These are phyloP conservation scores for Penicillium sp. DNA, from an alignment of 2,329 filamentous ascomycete genomes.

Conservation along the genomic window DNA sequence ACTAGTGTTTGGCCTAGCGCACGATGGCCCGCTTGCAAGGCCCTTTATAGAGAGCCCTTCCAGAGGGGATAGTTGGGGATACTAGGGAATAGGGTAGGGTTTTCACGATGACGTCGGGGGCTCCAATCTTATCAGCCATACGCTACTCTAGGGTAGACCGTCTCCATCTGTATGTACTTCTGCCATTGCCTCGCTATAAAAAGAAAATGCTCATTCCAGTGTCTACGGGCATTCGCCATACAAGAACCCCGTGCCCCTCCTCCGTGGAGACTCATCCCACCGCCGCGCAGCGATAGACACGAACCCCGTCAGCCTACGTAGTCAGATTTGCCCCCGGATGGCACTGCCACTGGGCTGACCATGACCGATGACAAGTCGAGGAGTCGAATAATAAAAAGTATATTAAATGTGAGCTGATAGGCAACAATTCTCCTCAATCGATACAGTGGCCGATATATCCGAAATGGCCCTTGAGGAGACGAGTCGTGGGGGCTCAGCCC, in stretches of 20 bases:
- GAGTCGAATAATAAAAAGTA: background rate
- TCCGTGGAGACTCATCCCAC: background rate
- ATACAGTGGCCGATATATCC: background rate
- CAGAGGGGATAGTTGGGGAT: no score
- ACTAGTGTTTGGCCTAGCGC: slow-evolving; percentile 5
- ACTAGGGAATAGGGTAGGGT: no score
- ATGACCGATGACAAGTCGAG: background rate
- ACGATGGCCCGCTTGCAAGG: no score
- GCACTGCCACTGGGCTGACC: slow-evolving; percentile 1
- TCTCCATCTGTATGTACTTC: background rate
- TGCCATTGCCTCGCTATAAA: slow-evolving; percentile 1
- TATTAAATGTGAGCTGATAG: background rate
- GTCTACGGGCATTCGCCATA: no score
- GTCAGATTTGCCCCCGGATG: slow-evolving; percentile 5
- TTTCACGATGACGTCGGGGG: slow-evolving; percentile 12
- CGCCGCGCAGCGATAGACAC: slow-evolving; percentile 1
- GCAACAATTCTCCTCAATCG: background rate
- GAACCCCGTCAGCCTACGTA: slow-evolving; percentile 5
- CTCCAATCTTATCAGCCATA: background rate
- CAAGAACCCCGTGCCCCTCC: background rate
- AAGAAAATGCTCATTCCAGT: background rate
- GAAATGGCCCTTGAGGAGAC: background rate
- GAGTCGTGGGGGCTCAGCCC: background rate
- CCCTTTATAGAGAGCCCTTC: no score
- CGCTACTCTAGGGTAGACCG: background rate